A percentile compares a stretch with the other conserved stretches of the same genome.
phyloP scores from a whole-genome alignment of 768 basidiomycete genomes.

The Boletus pseudopeckii region DNA sequence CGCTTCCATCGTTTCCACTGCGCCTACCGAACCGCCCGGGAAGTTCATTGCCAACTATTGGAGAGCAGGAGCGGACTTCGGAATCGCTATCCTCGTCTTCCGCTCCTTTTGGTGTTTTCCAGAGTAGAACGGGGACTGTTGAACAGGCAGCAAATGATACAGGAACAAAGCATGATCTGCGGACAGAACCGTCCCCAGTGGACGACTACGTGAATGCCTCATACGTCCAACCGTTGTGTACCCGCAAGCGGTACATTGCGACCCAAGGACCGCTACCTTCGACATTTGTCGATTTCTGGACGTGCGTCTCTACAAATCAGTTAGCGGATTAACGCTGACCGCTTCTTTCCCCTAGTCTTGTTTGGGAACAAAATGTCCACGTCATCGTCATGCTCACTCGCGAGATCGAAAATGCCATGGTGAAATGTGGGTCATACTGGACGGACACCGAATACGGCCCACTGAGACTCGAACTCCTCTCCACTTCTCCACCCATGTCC shows the following conservation, averaged over 20 bases:
- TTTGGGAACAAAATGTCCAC: constrained; percentile 92
- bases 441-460: constrained; percentile 65
- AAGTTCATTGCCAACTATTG: constrained; percentile 15
- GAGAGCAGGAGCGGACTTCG: constrained; percentile 7
- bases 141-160: neutral
- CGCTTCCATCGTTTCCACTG: constrained; percentile 13
- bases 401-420: constrained; percentile 80
- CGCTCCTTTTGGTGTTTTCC: neutral
- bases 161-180: constrained; percentile 5
- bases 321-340: constrained; percentile 3
- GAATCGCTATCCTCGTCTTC: constrained; percentile 1
- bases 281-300: constrained; percentile 94
- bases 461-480: constrained; percentile 54
- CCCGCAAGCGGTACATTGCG: constrained; percentile 83
- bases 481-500: constrained; percentile 38
- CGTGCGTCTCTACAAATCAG: constrained; percentile 47
- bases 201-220: constrained; percentile 97
- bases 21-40: constrained; percentile 17
- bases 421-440: constrained; percentile 96
- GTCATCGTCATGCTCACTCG: constrained; percentile 97
- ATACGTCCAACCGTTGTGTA: constrained; percentile 83
- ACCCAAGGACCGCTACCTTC: constrained; percentile 92
- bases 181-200: constrained; percentile 38
- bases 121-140: neutral
- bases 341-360: constrained; percentile 47